Conservation (phyloP, 768 basidiomycete genomes). For the Pisolithus orientalis region DNA sequence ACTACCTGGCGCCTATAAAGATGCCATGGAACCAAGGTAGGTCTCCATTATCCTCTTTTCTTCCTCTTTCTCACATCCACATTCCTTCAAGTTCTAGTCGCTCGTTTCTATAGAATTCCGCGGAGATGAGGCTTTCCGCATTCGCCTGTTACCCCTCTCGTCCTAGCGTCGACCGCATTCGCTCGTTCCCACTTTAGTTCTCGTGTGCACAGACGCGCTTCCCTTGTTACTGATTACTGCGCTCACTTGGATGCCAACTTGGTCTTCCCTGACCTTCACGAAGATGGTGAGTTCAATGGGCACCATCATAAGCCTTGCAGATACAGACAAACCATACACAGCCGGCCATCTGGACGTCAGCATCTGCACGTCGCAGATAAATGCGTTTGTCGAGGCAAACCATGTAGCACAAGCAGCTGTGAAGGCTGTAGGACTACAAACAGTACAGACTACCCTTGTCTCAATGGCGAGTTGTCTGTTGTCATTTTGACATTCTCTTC, state of each 20-base stretch:
- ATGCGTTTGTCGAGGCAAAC: constrained; percentile 17
- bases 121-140: constrained; percentile 11
- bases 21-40: background rate
- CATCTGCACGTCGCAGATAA: constrained; percentile 25
- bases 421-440: constrained; percentile 15
- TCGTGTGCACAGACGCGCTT: constrained; percentile 1
- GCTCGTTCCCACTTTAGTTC: constrained; percentile 6
- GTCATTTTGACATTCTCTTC: background rate
- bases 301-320: too few species aligned
- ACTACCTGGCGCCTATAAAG: constrained; percentile 2
- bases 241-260: constrained; percentile 12
- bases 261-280: constrained; percentile 9
- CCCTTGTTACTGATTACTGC: constrained; percentile 8
- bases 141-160: constrained; percentile 13
- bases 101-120: background rate
- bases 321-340: constrained; percentile 12
- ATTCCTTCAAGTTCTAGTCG: background rate
- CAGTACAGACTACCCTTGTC: constrained; percentile 16
- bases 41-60: background rate
- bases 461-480: constrained; percentile 15
- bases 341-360: constrained; percentile 24
- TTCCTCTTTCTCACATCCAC: background rate
- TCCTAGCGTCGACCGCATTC: constrained; percentile 10
- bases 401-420: constrained; percentile 16
- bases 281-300: constrained; percentile 5